phyloP scores from a whole-genome alignment of 1,284 basidiomycete genomes.

The Cutaneotrichosporon sp. region DNA sequence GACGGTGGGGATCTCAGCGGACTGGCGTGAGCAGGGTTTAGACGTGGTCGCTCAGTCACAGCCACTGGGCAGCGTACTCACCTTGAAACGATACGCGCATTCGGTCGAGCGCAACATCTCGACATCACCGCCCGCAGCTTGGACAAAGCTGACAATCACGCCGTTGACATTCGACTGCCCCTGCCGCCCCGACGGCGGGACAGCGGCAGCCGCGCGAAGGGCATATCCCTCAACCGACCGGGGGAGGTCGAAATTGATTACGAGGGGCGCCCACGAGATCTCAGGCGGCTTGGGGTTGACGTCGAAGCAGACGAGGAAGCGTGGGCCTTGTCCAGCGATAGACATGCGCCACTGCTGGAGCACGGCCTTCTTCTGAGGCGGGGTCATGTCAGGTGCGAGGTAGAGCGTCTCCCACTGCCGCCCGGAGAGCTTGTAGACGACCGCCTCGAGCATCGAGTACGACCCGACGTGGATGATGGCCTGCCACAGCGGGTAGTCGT shows the following conservation, averaged over 20 bases:
- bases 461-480: slow-evolving; percentile 87
- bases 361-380: slow-evolving; percentile 56
- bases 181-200: slow-evolving; percentile 25
- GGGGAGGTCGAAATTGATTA: slow-evolving; percentile 92
- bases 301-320: slow-evolving; percentile 82
- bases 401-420: slow-evolving; percentile 79
- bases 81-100: slow-evolving; percentile 83
- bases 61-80: no score
- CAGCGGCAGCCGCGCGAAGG: slow-evolving; percentile 53
- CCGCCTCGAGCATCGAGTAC: slow-evolving; percentile 73
- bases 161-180: slow-evolving; percentile 52
- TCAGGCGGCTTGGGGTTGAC: slow-evolving; percentile 83
- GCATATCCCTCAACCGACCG: slow-evolving; percentile 94
- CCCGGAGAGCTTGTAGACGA: slow-evolving; percentile 81
- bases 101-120: slow-evolving; percentile 97
- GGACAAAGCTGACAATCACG: slow-evolving; percentile 90
- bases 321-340: slow-evolving; percentile 34
- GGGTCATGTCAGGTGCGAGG: slow-evolving; percentile 66
- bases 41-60: no score
- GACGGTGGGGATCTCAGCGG: slow-evolving; percentile 43
- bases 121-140: slow-evolving; percentile 91
- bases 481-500: slow-evolving; percentile 65
- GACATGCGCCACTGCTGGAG: slow-evolving; percentile 55
- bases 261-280: slow-evolving; percentile 78
- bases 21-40: no score